These are phyloP conservation scores for Tremella mesenterica DNA, from an alignment of 768 basidiomycete species.

Conservation along the genomic window DNA sequence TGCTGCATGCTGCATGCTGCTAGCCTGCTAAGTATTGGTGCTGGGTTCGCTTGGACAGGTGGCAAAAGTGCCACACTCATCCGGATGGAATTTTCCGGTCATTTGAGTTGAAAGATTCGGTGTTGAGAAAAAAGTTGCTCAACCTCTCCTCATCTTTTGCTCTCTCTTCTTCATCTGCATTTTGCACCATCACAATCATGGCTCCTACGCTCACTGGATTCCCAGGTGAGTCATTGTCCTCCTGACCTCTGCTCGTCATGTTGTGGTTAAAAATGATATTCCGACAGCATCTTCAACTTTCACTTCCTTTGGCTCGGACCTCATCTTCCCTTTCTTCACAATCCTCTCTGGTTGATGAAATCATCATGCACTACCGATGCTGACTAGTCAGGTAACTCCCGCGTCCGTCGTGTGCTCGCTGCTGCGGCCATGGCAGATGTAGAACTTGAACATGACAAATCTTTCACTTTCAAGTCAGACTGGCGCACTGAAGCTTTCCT, in stretches of 20 bases:
- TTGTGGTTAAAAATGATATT: too few relatives aligned
- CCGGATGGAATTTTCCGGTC: constrained; percentile 1
- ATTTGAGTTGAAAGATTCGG: background rate
- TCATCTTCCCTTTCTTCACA: too few relatives aligned
- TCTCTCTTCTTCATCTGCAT: background rate
- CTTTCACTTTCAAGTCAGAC: constrained; percentile 29
- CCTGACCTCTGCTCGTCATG: too few relatives aligned
- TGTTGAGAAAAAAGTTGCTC: background rate
- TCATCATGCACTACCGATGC: too few relatives aligned
- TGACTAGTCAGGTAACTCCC: constrained; percentile 32
- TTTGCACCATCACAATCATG: constrained; percentile 11
- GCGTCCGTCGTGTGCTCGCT: constrained; percentile 37
- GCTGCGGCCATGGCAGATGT: constrained; percentile 59
- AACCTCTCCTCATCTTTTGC: background rate
- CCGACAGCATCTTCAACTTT: too few relatives aligned
- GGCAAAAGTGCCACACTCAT: constrained; percentile 1
- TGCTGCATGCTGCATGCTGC: background rate
- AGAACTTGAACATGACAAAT: constrained; percentile 66
- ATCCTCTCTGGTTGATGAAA: too few relatives aligned
- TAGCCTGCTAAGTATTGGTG: too few relatives aligned
- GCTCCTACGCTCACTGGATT: constrained; percentile 23
- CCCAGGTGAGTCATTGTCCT: constrained; percentile 11
- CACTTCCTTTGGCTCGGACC: too few relatives aligned
- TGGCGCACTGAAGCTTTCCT: constrained; percentile 40
- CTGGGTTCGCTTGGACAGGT: too few relatives aligned